Percentiles rank a stretch among this genome's conserved stretches.
Conservation (phyloP, 1,284 basidiomycete species). For the Trichosporon coremiiforme region DNA sequence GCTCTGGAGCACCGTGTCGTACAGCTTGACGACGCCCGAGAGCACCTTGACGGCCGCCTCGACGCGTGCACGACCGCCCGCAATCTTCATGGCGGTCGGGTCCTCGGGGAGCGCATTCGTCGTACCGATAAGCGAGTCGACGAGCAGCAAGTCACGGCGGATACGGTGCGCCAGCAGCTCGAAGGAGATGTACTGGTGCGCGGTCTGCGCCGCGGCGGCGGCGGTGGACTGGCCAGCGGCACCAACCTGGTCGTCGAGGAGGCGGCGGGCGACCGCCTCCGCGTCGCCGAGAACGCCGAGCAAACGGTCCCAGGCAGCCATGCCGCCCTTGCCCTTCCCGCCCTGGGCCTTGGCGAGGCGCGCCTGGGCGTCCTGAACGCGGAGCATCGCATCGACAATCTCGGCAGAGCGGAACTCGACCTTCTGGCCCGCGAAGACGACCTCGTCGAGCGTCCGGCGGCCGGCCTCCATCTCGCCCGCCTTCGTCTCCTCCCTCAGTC, state of each 20-base stretch:
- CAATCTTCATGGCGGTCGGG: slow-evolving; percentile 42
- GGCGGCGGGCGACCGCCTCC: slow-evolving; percentile 74
- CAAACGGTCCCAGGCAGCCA: slow-evolving; percentile 74
- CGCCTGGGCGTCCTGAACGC: slow-evolving; percentile 76
- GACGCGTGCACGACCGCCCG: slow-evolving; percentile 53
- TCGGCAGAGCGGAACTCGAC: slow-evolving; percentile 89
- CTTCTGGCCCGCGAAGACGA: slow-evolving; percentile 78
- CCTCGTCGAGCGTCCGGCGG: slow-evolving; percentile 63
- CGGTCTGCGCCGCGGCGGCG: slow-evolving; percentile 61
- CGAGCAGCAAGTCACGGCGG: slow-evolving; percentile 81
- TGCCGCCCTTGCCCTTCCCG: slow-evolving; percentile 53
- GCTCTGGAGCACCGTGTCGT: slow-evolving; percentile 81
- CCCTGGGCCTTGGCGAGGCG: slow-evolving; percentile 50
- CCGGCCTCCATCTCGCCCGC: slow-evolving; percentile 60
- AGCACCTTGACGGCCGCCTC: slow-evolving; percentile 63
- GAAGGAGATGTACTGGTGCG: slow-evolving; percentile 82
- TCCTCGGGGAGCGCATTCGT: slow-evolving; percentile 46
- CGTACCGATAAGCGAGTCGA: slow-evolving; percentile 63
- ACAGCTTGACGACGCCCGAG: slow-evolving; percentile 81
- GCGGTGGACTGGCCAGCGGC: slow-evolving; percentile 45
- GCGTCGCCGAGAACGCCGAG: slow-evolving; percentile 82
- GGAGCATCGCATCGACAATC: slow-evolving; percentile 81
- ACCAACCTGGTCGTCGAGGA: slow-evolving; percentile 72
- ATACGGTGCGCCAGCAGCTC: slow-evolving; percentile 82
- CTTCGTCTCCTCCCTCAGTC: slow-evolving; percentile 42